These are phyloP conservation scores for Rossbeevera mucosa DNA, from an alignment of 768 basidiomycete species.

Conservation along the genomic window DNA sequence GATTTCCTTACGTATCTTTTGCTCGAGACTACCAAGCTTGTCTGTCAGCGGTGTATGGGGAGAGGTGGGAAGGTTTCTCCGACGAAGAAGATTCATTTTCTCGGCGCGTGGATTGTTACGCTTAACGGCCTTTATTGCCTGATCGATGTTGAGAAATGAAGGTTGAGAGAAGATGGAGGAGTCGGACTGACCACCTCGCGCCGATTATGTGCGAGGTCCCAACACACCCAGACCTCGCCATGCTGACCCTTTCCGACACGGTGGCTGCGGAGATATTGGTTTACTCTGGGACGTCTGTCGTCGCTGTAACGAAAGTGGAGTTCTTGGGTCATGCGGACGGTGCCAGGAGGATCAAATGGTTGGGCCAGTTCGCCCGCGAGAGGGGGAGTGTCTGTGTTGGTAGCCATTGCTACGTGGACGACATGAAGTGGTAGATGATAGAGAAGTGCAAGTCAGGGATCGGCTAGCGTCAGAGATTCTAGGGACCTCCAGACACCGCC, in stretches of 20 bases:
- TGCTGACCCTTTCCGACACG: conserved; percentile 87
- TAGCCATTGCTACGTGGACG: conserved; percentile 23
- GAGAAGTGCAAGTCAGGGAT: conserved; percentile 14
- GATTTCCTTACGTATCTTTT: conserved; percentile 88
- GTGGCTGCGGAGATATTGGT: conserved; percentile 78
- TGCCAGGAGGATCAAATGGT: conserved; percentile 38
- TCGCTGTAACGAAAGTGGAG: conserved; percentile 39
- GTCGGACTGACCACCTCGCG: conserved; percentile 42
- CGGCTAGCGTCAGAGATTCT: conserved; percentile 6
- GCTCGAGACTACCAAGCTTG: conserved; percentile 65
- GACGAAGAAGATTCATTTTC: conserved; percentile 52
- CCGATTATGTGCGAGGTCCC: conserved; percentile 43
- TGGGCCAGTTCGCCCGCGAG: conserved; percentile 36
- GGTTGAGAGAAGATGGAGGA: conserved; percentile 8
- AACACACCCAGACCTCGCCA: conserved; percentile 81
- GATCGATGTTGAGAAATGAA: conserved; percentile 10
- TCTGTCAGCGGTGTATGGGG: conserved; percentile 58
- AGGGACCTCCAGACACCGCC: conserved; percentile 31
- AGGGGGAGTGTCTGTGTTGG: conserved; percentile 21
- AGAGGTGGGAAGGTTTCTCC: conserved; percentile 41
- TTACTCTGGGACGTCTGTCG: conserved; percentile 53
- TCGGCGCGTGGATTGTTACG: conserved; percentile 69
- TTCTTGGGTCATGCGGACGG: conserved; percentile 47
- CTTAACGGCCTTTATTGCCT: conserved; percentile 80
- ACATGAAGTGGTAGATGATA: conserved; percentile 26